Evolutionary conservation across 371 early-diverging fungal genomes (phyloP).

Genomic region (Aphelidium insulamus): DNA sequence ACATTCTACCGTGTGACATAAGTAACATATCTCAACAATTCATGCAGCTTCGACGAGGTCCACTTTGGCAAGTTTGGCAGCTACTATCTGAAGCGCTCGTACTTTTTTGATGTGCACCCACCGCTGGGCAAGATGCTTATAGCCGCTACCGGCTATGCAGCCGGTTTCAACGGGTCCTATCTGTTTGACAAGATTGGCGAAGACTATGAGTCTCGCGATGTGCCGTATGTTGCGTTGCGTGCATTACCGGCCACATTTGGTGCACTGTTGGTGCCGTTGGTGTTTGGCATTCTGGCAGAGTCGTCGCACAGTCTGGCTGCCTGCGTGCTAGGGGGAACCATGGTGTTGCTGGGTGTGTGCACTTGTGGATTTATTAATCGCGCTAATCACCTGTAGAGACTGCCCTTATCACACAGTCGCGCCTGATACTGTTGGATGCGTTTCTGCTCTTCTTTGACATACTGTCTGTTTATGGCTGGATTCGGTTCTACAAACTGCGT

Average conservation of each 20-base stretch:
- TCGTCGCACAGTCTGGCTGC: slow-evolving; percentile 59
- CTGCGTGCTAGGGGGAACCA: slow-evolving; percentile 40
- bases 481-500: slow-evolving; percentile 59
- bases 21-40: too few species aligned
- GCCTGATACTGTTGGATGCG: slow-evolving; percentile 80
- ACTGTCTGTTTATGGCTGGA: slow-evolving; percentile 53
- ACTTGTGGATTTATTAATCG: neutral
- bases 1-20: too few species aligned
- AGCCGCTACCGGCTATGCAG: slow-evolving; percentile 53
- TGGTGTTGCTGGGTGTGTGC: slow-evolving; percentile 56
- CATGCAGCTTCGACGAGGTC: slow-evolving; percentile 80
- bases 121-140: slow-evolving; percentile 95
- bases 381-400: slow-evolving; percentile 36
- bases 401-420: slow-evolving; percentile 66
- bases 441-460: slow-evolving; percentile 76
- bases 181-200: slow-evolving; percentile 85
- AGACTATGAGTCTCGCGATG: slow-evolving; percentile 58
- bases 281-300: slow-evolving; percentile 62
- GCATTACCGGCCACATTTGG: slow-evolving; percentile 58
- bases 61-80: slow-evolving; percentile 98
- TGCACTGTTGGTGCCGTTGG: slow-evolving; percentile 45
- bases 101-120: slow-evolving; percentile 99
- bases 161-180: slow-evolving; percentile 85
- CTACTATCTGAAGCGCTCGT: slow-evolving; percentile 70
- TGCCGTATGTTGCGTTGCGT: slow-evolving; percentile 73